Conservation (phyloP, 345 rosid species). For the Tarenaya hassleriana region DNA sequence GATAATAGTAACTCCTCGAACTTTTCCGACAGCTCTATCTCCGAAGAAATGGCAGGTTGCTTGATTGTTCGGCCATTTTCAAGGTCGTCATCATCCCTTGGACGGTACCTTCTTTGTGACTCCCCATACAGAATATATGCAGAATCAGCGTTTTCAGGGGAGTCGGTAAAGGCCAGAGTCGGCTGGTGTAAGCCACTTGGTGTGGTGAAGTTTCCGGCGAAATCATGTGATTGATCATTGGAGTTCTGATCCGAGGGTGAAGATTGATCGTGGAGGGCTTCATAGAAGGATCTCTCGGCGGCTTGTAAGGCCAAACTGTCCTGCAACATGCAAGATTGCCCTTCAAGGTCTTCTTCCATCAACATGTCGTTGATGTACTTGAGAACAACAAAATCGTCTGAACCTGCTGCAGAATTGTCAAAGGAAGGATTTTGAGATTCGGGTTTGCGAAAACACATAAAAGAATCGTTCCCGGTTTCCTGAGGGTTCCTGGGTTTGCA, state of each 20-base stretch:
- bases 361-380: slow-evolving; percentile 71
- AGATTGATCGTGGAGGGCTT: slow-evolving; percentile 50
- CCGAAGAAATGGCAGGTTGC: slow-evolving; percentile 22
- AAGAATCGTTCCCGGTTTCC: slow-evolving; percentile 19
- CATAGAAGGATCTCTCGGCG: slow-evolving; percentile 64
- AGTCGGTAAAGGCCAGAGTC: not conserved
- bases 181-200: slow-evolving; percentile 18
- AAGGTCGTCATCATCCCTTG: slow-evolving; percentile 18
- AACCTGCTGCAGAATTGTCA: slow-evolving; percentile 23
- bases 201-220: slow-evolving; percentile 14
- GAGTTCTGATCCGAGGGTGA: slow-evolving; percentile 22
- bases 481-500: slow-evolving; percentile 25
- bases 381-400: slow-evolving; percentile 35
- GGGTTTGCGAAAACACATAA: slow-evolving; percentile 11
- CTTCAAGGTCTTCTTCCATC: slow-evolving; percentile 78
- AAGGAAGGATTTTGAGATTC: slow-evolving; percentile 18
- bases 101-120: slow-evolving; percentile 14
- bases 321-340: slow-evolving; percentile 62
- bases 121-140: not conserved
- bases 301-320: slow-evolving; percentile 79
- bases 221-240: slow-evolving; percentile 11
- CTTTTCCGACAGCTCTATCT: slow-evolving; percentile 20
- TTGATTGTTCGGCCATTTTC: slow-evolving; percentile 12
- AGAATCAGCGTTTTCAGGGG: slow-evolving; percentile 1
- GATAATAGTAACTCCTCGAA: slow-evolving; percentile 24